Conservation (phyloP, 2,329 filamentous ascomycete genomes). For the Cladosporium sphaerospermum region DNA sequence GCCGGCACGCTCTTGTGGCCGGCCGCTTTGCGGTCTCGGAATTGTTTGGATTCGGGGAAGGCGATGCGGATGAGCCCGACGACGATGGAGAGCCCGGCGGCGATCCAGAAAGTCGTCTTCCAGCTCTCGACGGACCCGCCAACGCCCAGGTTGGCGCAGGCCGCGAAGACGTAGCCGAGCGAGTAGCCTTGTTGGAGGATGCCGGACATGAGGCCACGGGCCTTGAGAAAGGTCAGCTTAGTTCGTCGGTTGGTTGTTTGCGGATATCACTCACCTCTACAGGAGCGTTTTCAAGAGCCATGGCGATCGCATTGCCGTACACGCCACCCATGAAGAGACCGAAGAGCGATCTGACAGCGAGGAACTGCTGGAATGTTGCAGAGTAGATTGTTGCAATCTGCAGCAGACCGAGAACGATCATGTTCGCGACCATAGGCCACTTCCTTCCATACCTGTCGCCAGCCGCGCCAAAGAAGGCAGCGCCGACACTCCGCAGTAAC, state of each 20-base stretch:
- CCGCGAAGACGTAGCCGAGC: slow-evolving; percentile 72
- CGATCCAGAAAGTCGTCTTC: slow-evolving; percentile 63
- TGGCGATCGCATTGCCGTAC: slow-evolving; percentile 68
- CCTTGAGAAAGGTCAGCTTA: slow-evolving; percentile 22
- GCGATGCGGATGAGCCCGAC: slow-evolving; percentile 61
- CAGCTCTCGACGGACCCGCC: slow-evolving; percentile 58
- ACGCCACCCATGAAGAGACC: slow-evolving; percentile 77
- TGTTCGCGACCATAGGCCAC: slow-evolving; percentile 63
- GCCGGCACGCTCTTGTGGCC: slow-evolving; percentile 45
- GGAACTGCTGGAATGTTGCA: slow-evolving; percentile 63
- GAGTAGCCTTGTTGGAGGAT: slow-evolving; percentile 75
- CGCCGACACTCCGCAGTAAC: slow-evolving; percentile 67
- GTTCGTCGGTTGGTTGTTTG: too few relatives aligned
- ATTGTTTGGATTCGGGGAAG: slow-evolving; percentile 71
- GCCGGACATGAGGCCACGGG: slow-evolving; percentile 73
- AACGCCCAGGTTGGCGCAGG: slow-evolving; percentile 67
- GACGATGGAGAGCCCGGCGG: slow-evolving; percentile 58
- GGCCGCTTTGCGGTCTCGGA: slow-evolving; percentile 60
- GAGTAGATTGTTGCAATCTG: slow-evolving; percentile 76
- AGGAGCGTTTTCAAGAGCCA: slow-evolving; percentile 70
- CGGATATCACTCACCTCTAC: slow-evolving; percentile 32
- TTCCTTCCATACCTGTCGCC: slow-evolving; percentile 65
- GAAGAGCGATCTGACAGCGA: slow-evolving; percentile 67
- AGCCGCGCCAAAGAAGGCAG: slow-evolving; percentile 67
- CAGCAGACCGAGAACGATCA: slow-evolving; percentile 63